phyloP scores from a whole-genome alignment of 2,329 filamentous ascomycete species.

The Talaromyces sp. region DNA sequence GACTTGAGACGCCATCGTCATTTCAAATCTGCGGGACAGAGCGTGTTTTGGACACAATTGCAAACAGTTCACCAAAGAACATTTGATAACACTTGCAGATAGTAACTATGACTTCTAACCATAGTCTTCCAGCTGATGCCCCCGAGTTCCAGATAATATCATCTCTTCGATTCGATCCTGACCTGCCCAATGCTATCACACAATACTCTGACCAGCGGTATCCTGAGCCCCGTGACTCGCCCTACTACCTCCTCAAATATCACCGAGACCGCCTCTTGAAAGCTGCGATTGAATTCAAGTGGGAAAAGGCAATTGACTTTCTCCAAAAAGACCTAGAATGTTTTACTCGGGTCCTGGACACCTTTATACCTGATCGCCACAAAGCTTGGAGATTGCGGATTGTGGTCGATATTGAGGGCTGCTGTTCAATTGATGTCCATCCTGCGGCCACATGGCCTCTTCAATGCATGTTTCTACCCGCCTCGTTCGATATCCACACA shows the following conservation, averaged over 20 bases:
- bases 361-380: conserved; percentile 26
- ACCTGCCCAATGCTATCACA: conserved; percentile 39
- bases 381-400: conserved; percentile 37
- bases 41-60: neutral
- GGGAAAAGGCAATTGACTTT: conserved; percentile 30
- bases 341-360: conserved; percentile 25
- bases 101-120: neutral
- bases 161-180: conserved; percentile 66
- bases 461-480: conserved; percentile 23
- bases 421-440: conserved; percentile 27
- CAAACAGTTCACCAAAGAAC: neutral
- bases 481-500: conserved; percentile 5
- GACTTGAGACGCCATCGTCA: neutral
- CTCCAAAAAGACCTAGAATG: conserved; percentile 26
- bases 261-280: conserved; percentile 75
- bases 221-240: conserved; percentile 44
- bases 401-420: conserved; percentile 26
- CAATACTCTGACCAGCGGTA: conserved; percentile 28
- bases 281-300: conserved; percentile 48
- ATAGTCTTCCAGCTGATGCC: neutral
- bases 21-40: neutral
- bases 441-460: conserved; percentile 23
- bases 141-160: conserved; percentile 61
- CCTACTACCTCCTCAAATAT: conserved; percentile 74
- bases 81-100: neutral